Percentiles rank a stretch among this genome's conserved stretches.
Evolutionary conservation across 1,284 basidiomycete species (phyloP).

Genomic region (Amylostereum chailletii): DNA sequence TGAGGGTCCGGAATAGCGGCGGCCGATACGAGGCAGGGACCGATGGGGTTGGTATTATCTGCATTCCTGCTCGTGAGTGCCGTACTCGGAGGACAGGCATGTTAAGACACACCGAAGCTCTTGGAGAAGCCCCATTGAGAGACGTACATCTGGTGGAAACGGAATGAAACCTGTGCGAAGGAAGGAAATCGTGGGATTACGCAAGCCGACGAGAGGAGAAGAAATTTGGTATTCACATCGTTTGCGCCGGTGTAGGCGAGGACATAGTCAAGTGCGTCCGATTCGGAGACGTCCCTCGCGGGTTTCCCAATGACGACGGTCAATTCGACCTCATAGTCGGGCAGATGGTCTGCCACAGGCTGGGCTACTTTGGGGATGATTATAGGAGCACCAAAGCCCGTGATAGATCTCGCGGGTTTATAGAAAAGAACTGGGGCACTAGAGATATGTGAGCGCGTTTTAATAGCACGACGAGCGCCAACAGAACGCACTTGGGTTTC

Average conservation of each 20-base stretch:
- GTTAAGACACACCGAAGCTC: conserved; percentile 49
- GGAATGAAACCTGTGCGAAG: conserved; percentile 58
- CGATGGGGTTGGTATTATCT: conserved; percentile 73
- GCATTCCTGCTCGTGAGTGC: not conserved
- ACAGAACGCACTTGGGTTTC: conserved; percentile 44
- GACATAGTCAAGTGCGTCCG: conserved; percentile 74
- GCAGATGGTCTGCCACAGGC: conserved; percentile 62
- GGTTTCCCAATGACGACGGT: conserved; percentile 78
- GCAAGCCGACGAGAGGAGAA: not conserved
- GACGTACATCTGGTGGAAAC: conserved; percentile 66
- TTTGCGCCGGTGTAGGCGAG: conserved; percentile 76
- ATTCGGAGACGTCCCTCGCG: conserved; percentile 70
- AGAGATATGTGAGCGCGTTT: conserved; percentile 7
- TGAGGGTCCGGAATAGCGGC: conserved; percentile 64
- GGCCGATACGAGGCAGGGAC: conserved; percentile 68
- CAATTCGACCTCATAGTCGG: conserved; percentile 88
- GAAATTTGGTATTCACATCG: conserved; percentile 41
- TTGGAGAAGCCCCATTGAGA: conserved; percentile 86
- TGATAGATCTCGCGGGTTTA: conserved; percentile 68
- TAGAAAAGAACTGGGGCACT: conserved; percentile 73
- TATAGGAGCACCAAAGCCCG: conserved; percentile 61
- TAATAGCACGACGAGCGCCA: not conserved
- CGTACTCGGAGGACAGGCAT: not conserved
- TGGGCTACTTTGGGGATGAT: conserved; percentile 62
- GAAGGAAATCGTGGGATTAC: not conserved